Evolutionary conservation across 306 rosid species (phyloP), one percentile per base, ranked within the genome.

Genomic region (Oxytropis ochrocephala): DNA sequence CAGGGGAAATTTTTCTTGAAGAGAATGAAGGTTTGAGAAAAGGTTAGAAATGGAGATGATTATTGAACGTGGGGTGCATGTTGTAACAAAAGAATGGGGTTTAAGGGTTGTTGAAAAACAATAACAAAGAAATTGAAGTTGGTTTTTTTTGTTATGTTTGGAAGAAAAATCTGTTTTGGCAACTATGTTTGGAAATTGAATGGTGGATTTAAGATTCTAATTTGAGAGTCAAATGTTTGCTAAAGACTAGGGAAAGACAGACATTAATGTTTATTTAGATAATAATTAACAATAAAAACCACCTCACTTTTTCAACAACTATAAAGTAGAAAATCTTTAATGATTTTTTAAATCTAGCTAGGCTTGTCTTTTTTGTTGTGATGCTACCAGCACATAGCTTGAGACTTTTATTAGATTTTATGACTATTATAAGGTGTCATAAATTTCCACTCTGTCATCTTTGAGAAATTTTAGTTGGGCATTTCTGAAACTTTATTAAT

Each of bases 61-160:
- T 57, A 64, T 49, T 46, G 80, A 86, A 86, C 85, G 91, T 89
- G 95, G 85, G 96, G 89, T 88, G 92, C 96, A 87, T 83, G 86
- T 82, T 81, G 72, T 78, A 49, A 77, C 64, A 69, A 72, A 64
- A 14, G n/a, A 50, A 52, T 50, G 70, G 70, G 69, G 79, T 75
- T 83, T 57, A 64, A 68, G 67, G 67, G 42, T 67, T 72, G 47
- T 63, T 69, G 55, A 32, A 75, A n/a, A 67, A 67, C 58, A 62
- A 41, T 19, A 11, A 41, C 58, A 68, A 63, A n/a, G 8, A 38
- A 38, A 7, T 38, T 24, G 29, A 3, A 24, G 11, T 2, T 7
- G 2, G 2, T 38, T 7, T 8, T 6, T 36, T 38, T 38, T 38
- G 43, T 38, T 5, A 36, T 60, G 72, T 51, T 42, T 13, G 55